A percentile compares a stretch with the other conserved stretches of the same genome.
Evolutionary conservation across 306 rosid species (phyloP).

Genomic region (Cicer judaicum): DNA sequence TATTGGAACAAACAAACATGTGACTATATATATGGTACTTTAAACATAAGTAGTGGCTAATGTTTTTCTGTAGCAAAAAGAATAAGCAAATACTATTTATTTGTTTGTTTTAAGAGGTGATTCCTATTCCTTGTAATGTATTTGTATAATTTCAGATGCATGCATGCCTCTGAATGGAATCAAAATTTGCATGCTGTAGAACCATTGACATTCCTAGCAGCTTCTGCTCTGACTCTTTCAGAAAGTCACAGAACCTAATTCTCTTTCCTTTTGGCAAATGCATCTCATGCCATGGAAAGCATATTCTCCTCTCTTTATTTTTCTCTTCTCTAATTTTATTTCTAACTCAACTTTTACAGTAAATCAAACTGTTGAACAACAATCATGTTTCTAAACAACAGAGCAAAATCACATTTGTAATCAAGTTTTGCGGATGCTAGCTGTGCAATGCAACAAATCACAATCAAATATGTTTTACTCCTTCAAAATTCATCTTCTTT

Average conservation of each 20-base stretch:
- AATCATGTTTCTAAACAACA: background rate
- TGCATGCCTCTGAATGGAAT: constrained; percentile 33
- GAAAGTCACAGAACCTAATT: constrained; percentile 53
- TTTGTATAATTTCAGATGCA: constrained; percentile 21
- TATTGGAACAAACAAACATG: constrained; percentile 15
- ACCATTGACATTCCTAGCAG: constrained; percentile 47
- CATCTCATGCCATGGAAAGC: constrained; percentile 42
- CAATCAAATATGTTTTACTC: too few species aligned
- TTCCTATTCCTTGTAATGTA: constrained; percentile 3
- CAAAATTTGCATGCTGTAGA: constrained; percentile 19
- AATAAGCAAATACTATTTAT: background rate
- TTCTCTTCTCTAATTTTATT: background rate
- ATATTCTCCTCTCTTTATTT: background rate
- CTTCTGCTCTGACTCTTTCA: constrained; percentile 49
- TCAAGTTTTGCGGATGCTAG: background rate
- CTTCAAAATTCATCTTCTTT: too few species aligned
- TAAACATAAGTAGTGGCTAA: background rate
- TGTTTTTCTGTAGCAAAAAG: background rate
- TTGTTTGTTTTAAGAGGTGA: constrained; percentile 12
- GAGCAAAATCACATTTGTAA: background rate
- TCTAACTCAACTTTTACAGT: background rate
- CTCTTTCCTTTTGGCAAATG: constrained; percentile 43
- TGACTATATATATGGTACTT: background rate
- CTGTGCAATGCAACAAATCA: constrained; percentile 13
- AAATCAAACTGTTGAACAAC: background rate